Base-by-base conservation (phyloP, 495 filamentous ascomycete species). In the Aspergillus heteromorphus region DNA sequence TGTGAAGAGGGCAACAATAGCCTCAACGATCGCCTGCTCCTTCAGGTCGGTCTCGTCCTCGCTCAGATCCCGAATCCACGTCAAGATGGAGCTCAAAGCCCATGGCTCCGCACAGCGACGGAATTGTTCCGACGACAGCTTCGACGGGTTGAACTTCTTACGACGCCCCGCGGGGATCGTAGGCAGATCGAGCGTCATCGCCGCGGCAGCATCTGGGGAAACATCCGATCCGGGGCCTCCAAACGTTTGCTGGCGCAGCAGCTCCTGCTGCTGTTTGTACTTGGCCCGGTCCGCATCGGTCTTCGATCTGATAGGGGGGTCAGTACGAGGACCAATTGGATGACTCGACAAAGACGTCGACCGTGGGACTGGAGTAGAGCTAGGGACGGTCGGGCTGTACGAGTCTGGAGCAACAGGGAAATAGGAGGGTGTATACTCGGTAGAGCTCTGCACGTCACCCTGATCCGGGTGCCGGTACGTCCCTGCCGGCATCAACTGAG, bases 101-200 rank as follows among this genome's bases (percentile, higher is more conserved):
- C 93, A 99, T 3, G 93, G 93, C 66, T 96, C 91, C 6, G 73
- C 61, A 63, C 93, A 99, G 60, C 83, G 88, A 53, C 83, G 89
- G 71, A 95, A 91, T 57, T 97, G 93, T 30, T 81, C 80, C 14
- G 86, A 79, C 4, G 86, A 89, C 30, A 99, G 74, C 63, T 95
- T 95, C n/a, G 88, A 81, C 0, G 91, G 91, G 50, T 88, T 83
- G 65, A 96, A 96, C 64, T 85, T 89, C 68, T 86, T 87, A 57
- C 84, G 82, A 52, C 86, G 78, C 10, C 82, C 83, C 17, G 76
- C 79, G 6, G 87, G 87, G 45, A 91, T 77, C 6, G 83, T 79
- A 48, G 88, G 88, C 38, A 87, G 79, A 68, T 89, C 87, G 48
- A 88, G 80, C 17, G 79, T 72, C 48, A 82, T 74, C 58, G 59